Base-by-base conservation (phyloP, 768 basidiomycete species). In the Suillus americanus region DNA sequence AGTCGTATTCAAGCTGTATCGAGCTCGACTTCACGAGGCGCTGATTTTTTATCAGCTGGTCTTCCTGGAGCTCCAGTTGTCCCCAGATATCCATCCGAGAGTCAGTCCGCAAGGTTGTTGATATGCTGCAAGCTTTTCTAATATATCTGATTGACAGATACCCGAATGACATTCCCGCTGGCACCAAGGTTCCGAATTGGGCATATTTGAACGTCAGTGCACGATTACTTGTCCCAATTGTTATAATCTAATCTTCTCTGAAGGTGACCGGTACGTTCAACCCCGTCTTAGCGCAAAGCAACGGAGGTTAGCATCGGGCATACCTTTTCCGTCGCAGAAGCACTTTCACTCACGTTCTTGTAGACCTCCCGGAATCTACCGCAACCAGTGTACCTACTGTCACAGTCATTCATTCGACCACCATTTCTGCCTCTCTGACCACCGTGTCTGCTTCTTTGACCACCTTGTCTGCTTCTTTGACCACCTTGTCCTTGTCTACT, bases 141-240 rank as follows among this genome's bases (percentile, higher is more conserved):
- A 23, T 30, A 25, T 37, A 67, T 12, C 69, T 20, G 7, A 43
- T 35, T 50, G 14, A 62, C 51, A 85, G 85, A n/a, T 88, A 77
- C 65, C 83, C 85, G 0, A 63, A 75, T 16, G 70, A 75, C 20
- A 73, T 89, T 60, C 88, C 88, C 2, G 64, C 68, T 1, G 82
- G 80, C 8, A 78, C 83, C 3, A 75, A 78, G 13, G 79, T 89
- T 23, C 88, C 87, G 8, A 81, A 80, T 13, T 90, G 88, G 88
- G 88, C 88, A 16, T 90, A 83, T 65, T 72, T 84, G 43, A 81
- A 87, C 62, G 82, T 89, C n/a, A 72, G 78, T 69, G 82, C 83
- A 69, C 57, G 82, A 48, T 23, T 3, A 25, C 28, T 53, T 73
- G 64, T 41, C 40, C 37, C 7, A 10, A 16, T 65, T 10, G 33